Evolutionary conservation across 495 filamentous ascomycete genomes (phyloP), one percentile per base, ranked within the genome.

Genomic region (Penicillium bovifimosum): DNA sequence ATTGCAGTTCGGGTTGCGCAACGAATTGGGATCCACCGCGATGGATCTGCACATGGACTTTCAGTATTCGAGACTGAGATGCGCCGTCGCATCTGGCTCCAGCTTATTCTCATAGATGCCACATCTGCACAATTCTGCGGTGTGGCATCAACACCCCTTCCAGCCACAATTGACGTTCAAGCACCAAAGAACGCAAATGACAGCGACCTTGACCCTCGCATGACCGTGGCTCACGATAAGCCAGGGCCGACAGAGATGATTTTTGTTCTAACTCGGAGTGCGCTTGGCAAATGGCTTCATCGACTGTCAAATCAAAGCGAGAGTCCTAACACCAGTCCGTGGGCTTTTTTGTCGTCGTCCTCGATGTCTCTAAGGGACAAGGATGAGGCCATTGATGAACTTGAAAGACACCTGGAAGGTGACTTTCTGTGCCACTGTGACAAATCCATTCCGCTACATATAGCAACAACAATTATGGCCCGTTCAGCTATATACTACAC

Each of bases 231-330:
- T 8, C 68, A 68, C 38, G 76, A 80, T 26, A 74, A 77, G 10
- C 68, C 76, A 4, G 81, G 83, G 4, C 71, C 82, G 0, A 85
- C 84, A 4, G 84, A 87, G 45, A 86, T 86, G 84, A 78, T 83
- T 20, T 86, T 85, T 56, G 80, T 77, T 55, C 65, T 84, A n/a
- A 64, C 85, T 18, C 73, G 75, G 7, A 50, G 46, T 68, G 59
- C 79, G 69, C 55, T 66, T 48, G 56, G 72, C 62, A 52, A 62
- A 72, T 66, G 67, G 76, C 47, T 74, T 55, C 45, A 61, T 62
- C 50, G 70, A 66, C 61, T 58, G 64, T 59, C 62, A 56, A 47
- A 52, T 33, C 14, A 57, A 3, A 16, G 31, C 6, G 41, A 51
- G 7, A 54, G 36, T 26, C 65, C 68, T 27, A 61, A 69, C 49